These are phyloP conservation scores for Dryadomyces quercivorus DNA, from an alignment of 2,329 filamentous ascomycete species.

Conservation along the genomic window DNA sequence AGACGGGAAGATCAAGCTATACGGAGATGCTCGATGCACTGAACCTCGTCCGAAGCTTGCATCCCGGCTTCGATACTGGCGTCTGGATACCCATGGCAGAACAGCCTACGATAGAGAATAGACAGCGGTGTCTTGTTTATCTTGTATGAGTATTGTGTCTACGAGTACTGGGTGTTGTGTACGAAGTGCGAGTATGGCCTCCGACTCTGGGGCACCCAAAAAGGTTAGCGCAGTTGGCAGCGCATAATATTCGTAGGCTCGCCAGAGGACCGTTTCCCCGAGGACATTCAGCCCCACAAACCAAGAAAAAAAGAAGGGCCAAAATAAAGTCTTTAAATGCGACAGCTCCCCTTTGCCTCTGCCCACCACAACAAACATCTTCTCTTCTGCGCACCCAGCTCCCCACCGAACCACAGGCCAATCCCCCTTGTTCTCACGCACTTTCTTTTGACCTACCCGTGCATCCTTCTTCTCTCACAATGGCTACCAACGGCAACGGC, in stretches of 20 bases:
- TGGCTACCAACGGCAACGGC: slow-evolving; percentile 36
- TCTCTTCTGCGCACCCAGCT: not conserved
- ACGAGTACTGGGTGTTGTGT: too few relatives aligned
- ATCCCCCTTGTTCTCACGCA: not conserved
- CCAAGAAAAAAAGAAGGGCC: not conserved
- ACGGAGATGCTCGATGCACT: too few relatives aligned
- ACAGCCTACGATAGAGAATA: too few relatives aligned
- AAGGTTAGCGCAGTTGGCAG: not conserved
- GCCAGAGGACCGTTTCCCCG: slow-evolving; percentile 5
- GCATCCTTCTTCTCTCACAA: slow-evolving; percentile 15
- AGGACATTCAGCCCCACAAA: slow-evolving; percentile 3
- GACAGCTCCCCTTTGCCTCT: not conserved
- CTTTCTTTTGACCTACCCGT: not conserved
- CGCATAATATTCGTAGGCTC: not conserved
- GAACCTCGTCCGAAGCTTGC: too few relatives aligned
- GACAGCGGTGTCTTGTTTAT: too few relatives aligned
- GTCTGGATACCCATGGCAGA: too few relatives aligned
- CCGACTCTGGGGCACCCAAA: too few relatives aligned
- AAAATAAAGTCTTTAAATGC: slow-evolving; percentile 1
- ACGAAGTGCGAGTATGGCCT: too few relatives aligned
- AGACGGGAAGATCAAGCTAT: not conserved
- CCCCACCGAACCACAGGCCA: not conserved
- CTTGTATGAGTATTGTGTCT: too few relatives aligned
- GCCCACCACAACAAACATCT: not conserved
- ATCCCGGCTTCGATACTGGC: too few relatives aligned